phyloP scores from a whole-genome alignment of 179 eudicot genomes.

The Carnegiea gigantea region DNA sequence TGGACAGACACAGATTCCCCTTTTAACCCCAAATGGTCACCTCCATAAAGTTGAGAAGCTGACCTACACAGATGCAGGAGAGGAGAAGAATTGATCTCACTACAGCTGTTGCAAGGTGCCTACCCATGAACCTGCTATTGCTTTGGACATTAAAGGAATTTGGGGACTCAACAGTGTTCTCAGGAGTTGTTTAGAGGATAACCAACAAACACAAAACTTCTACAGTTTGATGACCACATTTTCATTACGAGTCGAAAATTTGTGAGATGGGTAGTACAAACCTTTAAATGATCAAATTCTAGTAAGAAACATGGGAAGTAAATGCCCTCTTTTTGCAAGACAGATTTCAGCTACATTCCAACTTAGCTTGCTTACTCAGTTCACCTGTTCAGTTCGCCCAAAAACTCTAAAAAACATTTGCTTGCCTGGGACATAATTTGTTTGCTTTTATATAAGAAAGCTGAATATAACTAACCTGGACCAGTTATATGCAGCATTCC shows the following conservation, averaged over 20 bases:
- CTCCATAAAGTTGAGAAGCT: not conserved
- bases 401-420: not conserved
- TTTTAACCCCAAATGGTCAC: not conserved
- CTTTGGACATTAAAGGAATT: not conserved
- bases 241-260: too few relatives aligned
- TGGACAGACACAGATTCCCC: not conserved
- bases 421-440: not conserved
- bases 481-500: conserved; percentile 94
- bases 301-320: not conserved
- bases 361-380: not conserved
- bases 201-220: not conserved
- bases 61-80: not conserved
- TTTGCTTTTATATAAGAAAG: not conserved
- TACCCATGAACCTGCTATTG: not conserved
- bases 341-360: not conserved
- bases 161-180: not conserved
- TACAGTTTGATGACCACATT: too few relatives aligned
- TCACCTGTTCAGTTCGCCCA: not conserved
- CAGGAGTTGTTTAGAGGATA: not conserved
- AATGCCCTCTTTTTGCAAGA: not conserved
- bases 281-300: too few relatives aligned
- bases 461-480: conserved; percentile 51
- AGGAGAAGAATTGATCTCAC: not conserved
- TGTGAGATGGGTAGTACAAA: too few relatives aligned
- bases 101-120: not conserved